Evolutionary conservation across 129 eudicot species (phyloP).

Genomic region (Flaveria sonorensis): DNA sequence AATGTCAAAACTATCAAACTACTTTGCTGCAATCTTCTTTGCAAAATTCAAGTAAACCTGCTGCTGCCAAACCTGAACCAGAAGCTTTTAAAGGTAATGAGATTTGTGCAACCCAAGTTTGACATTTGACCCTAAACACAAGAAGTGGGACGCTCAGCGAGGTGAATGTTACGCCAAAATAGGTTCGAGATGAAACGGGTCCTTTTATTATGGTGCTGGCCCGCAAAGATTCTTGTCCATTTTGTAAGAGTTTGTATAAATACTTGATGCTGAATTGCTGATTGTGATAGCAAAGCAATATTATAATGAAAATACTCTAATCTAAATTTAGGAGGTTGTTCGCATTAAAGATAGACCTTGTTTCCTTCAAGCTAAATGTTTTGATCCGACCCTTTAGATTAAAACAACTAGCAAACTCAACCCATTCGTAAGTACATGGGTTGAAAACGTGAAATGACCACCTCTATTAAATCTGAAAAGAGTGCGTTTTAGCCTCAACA

Average conservation of each 20-base stretch:
- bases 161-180: not conserved
- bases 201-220: not conserved
- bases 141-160: not conserved
- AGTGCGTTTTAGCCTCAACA: not conserved
- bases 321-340: too few species aligned
- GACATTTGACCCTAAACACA: not conserved
- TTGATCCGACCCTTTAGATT: not conserved
- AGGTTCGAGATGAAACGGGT: not conserved
- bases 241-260: not conserved
- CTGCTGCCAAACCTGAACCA: slow-evolving; percentile 6
- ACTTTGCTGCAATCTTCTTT: slow-evolving; percentile 14
- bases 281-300: not conserved
- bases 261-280: not conserved
- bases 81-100: not conserved
- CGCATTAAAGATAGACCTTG: not conserved
- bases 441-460: not conserved
- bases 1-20: slow-evolving; percentile 7
- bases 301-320: not conserved
- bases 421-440: not conserved
- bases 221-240: not conserved
- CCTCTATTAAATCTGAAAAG: not conserved
- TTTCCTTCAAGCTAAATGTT: not conserved
- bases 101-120: not conserved
- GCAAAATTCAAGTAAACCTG: slow-evolving; percentile 19
- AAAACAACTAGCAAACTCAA: not conserved